Evolutionary conservation across 208 protist genomes (phyloP).

Genomic region (Trypanosomatidae sp.): DNA sequence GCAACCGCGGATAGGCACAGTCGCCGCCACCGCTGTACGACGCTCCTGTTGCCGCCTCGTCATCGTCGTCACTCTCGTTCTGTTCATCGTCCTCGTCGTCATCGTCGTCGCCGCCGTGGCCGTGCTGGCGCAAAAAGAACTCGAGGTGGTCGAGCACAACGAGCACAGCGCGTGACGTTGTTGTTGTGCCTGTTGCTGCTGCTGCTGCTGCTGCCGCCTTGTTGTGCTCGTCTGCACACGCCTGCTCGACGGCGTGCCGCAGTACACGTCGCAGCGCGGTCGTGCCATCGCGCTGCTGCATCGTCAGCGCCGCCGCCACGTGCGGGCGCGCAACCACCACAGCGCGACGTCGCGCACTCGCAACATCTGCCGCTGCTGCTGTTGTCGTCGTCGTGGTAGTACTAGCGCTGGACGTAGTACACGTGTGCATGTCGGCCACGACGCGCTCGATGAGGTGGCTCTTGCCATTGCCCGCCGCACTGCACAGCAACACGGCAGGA

Average conservation of each 20-base stretch:
- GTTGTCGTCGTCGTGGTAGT: not conserved
- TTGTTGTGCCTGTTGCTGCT: not conserved
- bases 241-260: constrained; percentile 6
- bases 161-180: constrained; percentile 7
- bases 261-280: constrained; percentile 31
- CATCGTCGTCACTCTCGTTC: not conserved
- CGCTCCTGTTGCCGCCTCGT: not conserved
- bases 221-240: not conserved
- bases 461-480: constrained; percentile 48
- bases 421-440: not conserved
- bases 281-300: constrained; percentile 17
- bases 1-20: constrained; percentile 18
- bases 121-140: constrained; percentile 18
- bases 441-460: constrained; percentile 19
- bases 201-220: not conserved
- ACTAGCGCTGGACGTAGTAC: not conserved
- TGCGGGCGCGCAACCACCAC: constrained; percentile 12
- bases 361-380: not conserved
- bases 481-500: constrained; percentile 35
- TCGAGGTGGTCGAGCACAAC: constrained; percentile 61
- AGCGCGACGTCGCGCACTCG: constrained; percentile 8
- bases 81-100: not conserved
- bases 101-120: constrained; percentile 1
- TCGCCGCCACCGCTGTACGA: too few relatives aligned
- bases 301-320: constrained; percentile 14